phyloP scores from a whole-genome alignment of 352 stramenopile species.

The Pythium vanterpoolii region DNA sequence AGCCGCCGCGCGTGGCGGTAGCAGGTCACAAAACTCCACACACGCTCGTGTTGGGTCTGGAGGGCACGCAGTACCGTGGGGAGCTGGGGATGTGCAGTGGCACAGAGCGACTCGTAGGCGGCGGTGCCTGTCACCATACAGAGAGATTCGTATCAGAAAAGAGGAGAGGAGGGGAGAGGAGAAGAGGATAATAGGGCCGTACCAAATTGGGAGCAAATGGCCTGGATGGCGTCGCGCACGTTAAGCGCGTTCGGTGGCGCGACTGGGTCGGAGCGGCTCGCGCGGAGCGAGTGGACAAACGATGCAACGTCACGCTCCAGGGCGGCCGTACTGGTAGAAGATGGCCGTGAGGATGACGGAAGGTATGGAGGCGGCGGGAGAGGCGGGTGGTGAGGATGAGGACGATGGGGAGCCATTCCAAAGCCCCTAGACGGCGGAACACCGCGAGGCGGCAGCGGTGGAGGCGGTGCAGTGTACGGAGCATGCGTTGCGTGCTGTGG shows the following conservation, averaged over 20 bases:
- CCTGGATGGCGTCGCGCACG: slow-evolving; percentile 39
- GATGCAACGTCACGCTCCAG: slow-evolving; percentile 46
- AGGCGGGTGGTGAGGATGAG: neutral
- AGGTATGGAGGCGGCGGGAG: neutral
- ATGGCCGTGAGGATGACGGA: neutral
- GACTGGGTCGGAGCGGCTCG: slow-evolving; percentile 41
- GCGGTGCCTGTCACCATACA: slow-evolving; percentile 31
- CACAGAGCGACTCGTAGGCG: slow-evolving; percentile 56
- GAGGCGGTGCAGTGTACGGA: neutral
- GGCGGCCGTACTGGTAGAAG: slow-evolving; percentile 6
- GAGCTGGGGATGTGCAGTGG: slow-evolving; percentile 32
- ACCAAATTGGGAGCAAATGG: slow-evolving; percentile 67
- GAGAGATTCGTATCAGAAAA: neutral
- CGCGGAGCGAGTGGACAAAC: slow-evolving; percentile 57
- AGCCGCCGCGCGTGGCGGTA: slow-evolving; percentile 69
- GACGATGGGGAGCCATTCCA: neutral
- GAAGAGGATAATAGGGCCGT: slow-evolving; percentile 27
- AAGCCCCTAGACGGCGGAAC: slow-evolving; percentile 3
- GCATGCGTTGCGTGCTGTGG: slow-evolving; percentile 1
- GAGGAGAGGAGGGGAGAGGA: neutral
- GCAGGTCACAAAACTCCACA: slow-evolving; percentile 81
- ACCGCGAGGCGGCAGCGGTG: slow-evolving; percentile 1
- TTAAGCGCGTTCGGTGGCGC: slow-evolving; percentile 58
- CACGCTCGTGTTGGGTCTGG: slow-evolving; percentile 61
- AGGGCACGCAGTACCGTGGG: slow-evolving; percentile 51